Evolutionary conservation across 768 basidiomycete species (phyloP).

Genomic region (Mycena chlorophos): DNA sequence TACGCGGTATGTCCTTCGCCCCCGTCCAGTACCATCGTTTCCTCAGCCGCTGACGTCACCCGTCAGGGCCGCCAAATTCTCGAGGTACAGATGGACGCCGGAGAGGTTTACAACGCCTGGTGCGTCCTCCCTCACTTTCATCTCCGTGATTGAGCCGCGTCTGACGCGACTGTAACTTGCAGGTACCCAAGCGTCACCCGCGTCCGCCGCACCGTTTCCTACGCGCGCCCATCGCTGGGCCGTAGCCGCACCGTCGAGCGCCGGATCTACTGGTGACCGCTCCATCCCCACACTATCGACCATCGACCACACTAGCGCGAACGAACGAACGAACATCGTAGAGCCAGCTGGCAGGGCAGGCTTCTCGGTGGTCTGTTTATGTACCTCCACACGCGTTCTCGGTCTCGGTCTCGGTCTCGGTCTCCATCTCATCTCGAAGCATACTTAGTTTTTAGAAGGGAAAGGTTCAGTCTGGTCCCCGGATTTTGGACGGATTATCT

Average conservation of each 20-base stretch:
- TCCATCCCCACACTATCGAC: not conserved
- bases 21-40: not conserved
- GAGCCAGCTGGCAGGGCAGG: not conserved
- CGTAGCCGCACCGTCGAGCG: constrained; percentile 66
- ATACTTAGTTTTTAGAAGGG: too few relatives aligned
- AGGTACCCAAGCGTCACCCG: constrained; percentile 82
- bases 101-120: constrained; percentile 71
- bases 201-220: constrained; percentile 71
- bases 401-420: too few relatives aligned
- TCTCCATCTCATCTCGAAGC: too few relatives aligned
- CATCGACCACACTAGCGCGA: not conserved
- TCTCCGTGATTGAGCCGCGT: too few relatives aligned
- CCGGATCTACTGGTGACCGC: constrained; percentile 70
- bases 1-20: constrained; percentile 49
- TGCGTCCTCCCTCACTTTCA: constrained; percentile 33
- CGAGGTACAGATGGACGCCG: constrained; percentile 75
- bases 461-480: too few relatives aligned
- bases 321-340: not conserved
- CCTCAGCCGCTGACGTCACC: constrained; percentile 5
- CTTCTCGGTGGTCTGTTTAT: too few relatives aligned
- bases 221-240: constrained; percentile 45
- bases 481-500: too few relatives aligned
- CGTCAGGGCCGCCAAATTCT: constrained; percentile 77
- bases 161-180: too few relatives aligned
- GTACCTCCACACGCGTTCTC: too few relatives aligned